Base-by-base conservation (phyloP, 2,329 filamentous ascomycete species). In the Bipolaris gigantea region DNA sequence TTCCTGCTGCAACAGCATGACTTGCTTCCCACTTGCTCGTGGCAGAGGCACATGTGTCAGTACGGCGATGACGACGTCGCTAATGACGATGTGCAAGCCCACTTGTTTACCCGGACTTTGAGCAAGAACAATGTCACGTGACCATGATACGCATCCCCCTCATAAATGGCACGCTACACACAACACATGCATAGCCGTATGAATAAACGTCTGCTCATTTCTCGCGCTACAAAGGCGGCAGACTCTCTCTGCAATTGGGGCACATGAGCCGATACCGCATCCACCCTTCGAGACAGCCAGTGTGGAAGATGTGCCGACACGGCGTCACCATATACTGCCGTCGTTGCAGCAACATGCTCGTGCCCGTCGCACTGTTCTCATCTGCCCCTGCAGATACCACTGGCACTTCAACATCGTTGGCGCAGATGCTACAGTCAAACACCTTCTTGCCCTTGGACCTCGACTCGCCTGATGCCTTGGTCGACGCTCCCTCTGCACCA, bases 321-420 rank as follows among this genome's bases (percentile, higher is more conserved):
- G 94, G 94, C 53, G 94, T 99, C 19, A 97, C 90, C 94, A 99
- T 99, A 76, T 97, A 97, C 64, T 84, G 81, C 45, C 92, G 84
- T 56, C 93, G 81, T 30, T 89, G 89, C 62, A 97, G 80, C 50
- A 96, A 84, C 27, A 87, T 87, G 0, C 63, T 53, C 16, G 62
- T 64, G 0, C 78, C 75, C 15, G 77, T 61, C 40, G 77, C 73
- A 19, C 53, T 53, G 16, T 44, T 52, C n/a, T 59, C 62, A 27
- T 59, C 61, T 6, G 59, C 59, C 1, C 76, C 76, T 16, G 83
- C 80, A 46, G 81, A 81, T 30, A 96, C 77, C 19, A 97, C 87
- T 0, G 92, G 90, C 2, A 97, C 91, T 72, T 97, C 91, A 16
- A 99, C 86, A 41, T 89, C 83, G 75, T 96, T 92, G 76, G 93